Conservation (phyloP, 805 yeast genomes). For the Brettanomyces custersianus region DNA sequence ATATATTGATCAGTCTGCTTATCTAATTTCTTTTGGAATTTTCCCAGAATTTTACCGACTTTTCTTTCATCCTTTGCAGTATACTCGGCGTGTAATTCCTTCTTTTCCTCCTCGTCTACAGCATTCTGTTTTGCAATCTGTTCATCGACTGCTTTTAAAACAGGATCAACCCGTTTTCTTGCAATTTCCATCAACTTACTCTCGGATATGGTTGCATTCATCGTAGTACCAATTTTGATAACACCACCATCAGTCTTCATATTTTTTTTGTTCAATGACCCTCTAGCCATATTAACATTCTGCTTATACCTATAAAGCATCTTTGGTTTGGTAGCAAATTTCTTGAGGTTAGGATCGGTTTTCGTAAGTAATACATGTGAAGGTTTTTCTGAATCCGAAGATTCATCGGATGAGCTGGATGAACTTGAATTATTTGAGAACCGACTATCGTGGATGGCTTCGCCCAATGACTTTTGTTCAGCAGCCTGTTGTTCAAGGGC, state of each 20-base stretch:
- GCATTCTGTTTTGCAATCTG: constrained; percentile 35
- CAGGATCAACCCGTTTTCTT: constrained; percentile 45
- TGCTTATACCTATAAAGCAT: constrained; percentile 40
- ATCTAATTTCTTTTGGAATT: constrained; percentile 28
- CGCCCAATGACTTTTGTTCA: background rate
- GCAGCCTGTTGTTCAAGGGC: constrained; percentile 22
- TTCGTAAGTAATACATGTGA: constrained; percentile 12
- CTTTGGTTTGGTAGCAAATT: constrained; percentile 35
- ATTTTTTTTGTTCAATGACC: constrained; percentile 31
- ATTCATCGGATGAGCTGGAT: background rate
- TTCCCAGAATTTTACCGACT: constrained; percentile 28
- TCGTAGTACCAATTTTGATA: constrained; percentile 45
- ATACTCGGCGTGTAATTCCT: constrained; percentile 29
- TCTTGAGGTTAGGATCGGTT: constrained; percentile 28
- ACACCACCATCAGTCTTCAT: constrained; percentile 42
- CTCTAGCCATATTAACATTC: constrained; percentile 38
- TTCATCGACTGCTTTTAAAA: constrained; percentile 40
- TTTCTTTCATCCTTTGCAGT: constrained; percentile 23
- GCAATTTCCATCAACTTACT: constrained; percentile 49
- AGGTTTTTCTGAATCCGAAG: background rate
- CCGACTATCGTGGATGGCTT: background rate
- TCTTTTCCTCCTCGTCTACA: constrained; percentile 31
- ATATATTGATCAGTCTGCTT: constrained; percentile 28
- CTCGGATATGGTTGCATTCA: constrained; percentile 36
- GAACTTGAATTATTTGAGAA: background rate